Evolutionary conservation across 2,329 filamentous ascomycete species (phyloP).

Genomic region (Coniella vitis): DNA sequence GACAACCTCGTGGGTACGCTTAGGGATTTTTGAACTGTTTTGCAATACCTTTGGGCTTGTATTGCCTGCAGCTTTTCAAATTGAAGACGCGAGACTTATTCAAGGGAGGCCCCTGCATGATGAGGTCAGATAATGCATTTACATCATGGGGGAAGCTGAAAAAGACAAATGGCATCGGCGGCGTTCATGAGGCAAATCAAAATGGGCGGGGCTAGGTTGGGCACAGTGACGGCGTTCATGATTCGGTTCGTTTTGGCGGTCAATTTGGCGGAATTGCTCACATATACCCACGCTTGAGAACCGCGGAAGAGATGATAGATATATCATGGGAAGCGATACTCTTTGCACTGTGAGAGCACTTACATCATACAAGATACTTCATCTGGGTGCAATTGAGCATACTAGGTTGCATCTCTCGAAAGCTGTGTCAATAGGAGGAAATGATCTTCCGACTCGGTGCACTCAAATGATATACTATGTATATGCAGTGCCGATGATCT

Average conservation of each 20-base stretch:
- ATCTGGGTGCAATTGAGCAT: background rate
- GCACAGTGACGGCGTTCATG: constrained; percentile 11
- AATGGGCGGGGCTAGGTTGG: background rate
- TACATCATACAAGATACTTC: constrained; percentile 7
- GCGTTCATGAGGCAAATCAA: constrained; percentile 16
- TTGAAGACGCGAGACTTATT: background rate
- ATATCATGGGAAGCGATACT: constrained; percentile 13
- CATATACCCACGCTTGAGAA: constrained; percentile 11
- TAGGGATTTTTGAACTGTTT: constrained; percentile 58
- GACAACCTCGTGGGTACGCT: constrained; percentile 82
- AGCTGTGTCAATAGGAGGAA: too few relatives aligned
- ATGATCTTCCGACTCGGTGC: too few relatives aligned
- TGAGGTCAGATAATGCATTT: constrained; percentile 2
- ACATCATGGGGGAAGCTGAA: background rate
- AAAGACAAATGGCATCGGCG: constrained; percentile 19
- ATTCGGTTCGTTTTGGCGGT: constrained; percentile 10
- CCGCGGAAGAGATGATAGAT: constrained; percentile 17
- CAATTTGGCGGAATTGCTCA: constrained; percentile 7
- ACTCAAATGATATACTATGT: background rate
- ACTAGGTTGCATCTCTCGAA: background rate
- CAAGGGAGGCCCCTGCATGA: background rate
- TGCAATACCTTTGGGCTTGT: constrained; percentile 1
- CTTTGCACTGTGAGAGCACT: constrained; percentile 9
- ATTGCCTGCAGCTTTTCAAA: background rate
- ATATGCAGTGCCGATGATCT: background rate